These are phyloP conservation scores for Backusella australiensis DNA, from an alignment of 192 early-diverging fungal species.

Conservation along the genomic window DNA sequence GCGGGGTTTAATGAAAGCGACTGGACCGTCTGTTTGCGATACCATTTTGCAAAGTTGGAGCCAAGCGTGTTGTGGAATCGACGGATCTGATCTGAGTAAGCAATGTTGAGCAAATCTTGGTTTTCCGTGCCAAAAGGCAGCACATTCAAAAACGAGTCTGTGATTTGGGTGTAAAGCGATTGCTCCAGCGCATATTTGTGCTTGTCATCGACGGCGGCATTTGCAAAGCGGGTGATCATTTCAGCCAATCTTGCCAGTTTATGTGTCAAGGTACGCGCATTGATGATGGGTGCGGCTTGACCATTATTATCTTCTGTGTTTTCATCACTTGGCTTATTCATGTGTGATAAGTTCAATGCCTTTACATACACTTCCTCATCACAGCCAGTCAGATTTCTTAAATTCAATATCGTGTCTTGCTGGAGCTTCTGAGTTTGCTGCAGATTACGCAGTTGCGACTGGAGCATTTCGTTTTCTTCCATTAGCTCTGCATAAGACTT, in stretches of 20 bases:
- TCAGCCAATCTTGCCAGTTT: conserved; percentile 17
- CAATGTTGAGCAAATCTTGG: conserved; percentile 34
- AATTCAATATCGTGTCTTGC: conserved; percentile 25
- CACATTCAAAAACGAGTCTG: conserved; percentile 21
- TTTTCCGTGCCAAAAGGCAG: conserved; percentile 40
- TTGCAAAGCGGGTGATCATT: conserved; percentile 16
- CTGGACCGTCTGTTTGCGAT: conserved; percentile 38
- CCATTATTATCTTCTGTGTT: not conserved
- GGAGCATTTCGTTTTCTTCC: conserved; percentile 39
- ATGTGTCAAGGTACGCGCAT: conserved; percentile 18
- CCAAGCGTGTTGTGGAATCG: conserved; percentile 37
- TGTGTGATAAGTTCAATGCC: conserved; percentile 10
- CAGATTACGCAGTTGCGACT: conserved; percentile 28
- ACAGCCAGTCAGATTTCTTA: conserved; percentile 22
- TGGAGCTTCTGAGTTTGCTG: conserved; percentile 35
- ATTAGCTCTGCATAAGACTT: conserved; percentile 36
- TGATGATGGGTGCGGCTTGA: not conserved
- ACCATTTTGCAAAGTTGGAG: conserved; percentile 37
- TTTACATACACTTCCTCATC: conserved; percentile 14
- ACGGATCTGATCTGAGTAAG: conserved; percentile 36
- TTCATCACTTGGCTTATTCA: not conserved
- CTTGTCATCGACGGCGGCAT: not conserved
- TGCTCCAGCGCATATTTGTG: conserved; percentile 20
- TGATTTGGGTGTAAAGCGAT: conserved; percentile 19
- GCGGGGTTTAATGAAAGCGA: conserved; percentile 35